Conservation (phyloP, 768 basidiomycete genomes). For the Xanthoconium purpureum region DNA sequence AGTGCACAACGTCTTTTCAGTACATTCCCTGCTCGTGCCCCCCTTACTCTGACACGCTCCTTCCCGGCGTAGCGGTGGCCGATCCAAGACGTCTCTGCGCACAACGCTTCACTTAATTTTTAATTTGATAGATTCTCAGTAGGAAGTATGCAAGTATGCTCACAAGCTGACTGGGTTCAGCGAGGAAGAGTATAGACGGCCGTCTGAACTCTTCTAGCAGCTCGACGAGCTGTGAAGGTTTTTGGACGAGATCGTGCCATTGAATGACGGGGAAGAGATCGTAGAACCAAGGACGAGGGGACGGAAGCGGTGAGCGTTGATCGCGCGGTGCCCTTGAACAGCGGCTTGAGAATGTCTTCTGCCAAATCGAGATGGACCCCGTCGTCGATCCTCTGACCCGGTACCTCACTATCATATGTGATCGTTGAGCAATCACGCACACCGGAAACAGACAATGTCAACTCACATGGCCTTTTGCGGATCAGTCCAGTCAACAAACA, state of each 20-base stretch:
- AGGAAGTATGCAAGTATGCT: conserved; percentile 48
- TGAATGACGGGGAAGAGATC: conserved; percentile 56
- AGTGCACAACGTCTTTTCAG: conserved; percentile 40
- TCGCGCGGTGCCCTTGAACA: conserved; percentile 38
- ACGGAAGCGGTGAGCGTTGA: conserved; percentile 41
- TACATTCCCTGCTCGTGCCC: not conserved
- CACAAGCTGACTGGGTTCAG: conserved; percentile 67
- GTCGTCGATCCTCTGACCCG: conserved; percentile 38
- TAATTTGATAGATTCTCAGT: conserved; percentile 63
- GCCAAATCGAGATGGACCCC: conserved; percentile 56
- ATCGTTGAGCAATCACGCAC: no score
- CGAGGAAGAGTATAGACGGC: conserved; percentile 66
- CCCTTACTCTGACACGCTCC: not conserved
- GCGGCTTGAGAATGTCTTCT: conserved; percentile 44
- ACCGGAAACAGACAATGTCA: not conserved
- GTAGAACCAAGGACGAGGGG: conserved; percentile 42
- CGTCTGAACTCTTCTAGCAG: conserved; percentile 38
- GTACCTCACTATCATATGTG: conserved; percentile 35
- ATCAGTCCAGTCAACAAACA: conserved; percentile 88
- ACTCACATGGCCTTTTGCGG: conserved; percentile 64
- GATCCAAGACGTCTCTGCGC: conserved; percentile 52
- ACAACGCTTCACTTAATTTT: conserved; percentile 68
- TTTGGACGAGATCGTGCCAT: conserved; percentile 66
- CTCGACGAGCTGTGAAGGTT: conserved; percentile 51
- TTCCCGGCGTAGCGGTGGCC: conserved; percentile 49